Evolutionary conservation across 371 early-diverging fungal species (phyloP), one percentile per base, ranked within the genome.

Genomic region (Thermomucor indicae-seudaticae): DNA sequence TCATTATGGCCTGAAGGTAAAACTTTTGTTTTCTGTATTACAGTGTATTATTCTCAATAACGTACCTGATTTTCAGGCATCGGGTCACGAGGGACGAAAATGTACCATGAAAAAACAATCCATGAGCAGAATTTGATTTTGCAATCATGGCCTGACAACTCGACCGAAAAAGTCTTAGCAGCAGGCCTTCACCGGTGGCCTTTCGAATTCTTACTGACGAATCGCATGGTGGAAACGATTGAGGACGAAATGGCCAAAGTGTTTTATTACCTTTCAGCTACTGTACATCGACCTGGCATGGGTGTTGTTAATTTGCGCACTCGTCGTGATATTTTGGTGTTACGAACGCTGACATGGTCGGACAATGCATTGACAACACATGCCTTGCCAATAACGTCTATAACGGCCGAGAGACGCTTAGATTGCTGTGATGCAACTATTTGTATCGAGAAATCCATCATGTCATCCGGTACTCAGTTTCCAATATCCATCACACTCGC

Each of bases 1-100:
- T 68, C 50, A 22, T 34, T 76, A 7, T 76, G 77, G 77, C 77
- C 77, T 8, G 73, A 76, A 65, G 72, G 76, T 75, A 67, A 42
- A 37, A 4, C 34, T n/a, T n/a, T n/a, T n/a, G n/a, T n/a, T n/a
- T n/a, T n/a, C n/a, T n/a, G n/a, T n/a, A n/a, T n/a, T n/a, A n/a
- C n/a, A n/a, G n/a, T n/a, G n/a, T n/a, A n/a, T n/a, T n/a, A n/a
- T n/a, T n/a, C n/a, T n/a, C n/a, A n/a, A n/a, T n/a, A n/a, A n/a
- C n/a, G n/a, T n/a, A n/a, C n/a, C n/a, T n/a, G n/a, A n/a, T 28
- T 34, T n/a, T 28, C 43, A 59, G 65, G 60, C 17, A 49, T 70
- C 55, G 75, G 75, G 7, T 38, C 66, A 7, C 60, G 67, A 39
- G 59, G 60, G 11, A 72, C 60, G 4, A 72, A 67, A 49, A 38